Percentiles rank a stretch among this genome's conserved stretches.
These are phyloP conservation scores for Gossypium sturtianum DNA, from an alignment of 345 rosid species.

Conservation along the genomic window DNA sequence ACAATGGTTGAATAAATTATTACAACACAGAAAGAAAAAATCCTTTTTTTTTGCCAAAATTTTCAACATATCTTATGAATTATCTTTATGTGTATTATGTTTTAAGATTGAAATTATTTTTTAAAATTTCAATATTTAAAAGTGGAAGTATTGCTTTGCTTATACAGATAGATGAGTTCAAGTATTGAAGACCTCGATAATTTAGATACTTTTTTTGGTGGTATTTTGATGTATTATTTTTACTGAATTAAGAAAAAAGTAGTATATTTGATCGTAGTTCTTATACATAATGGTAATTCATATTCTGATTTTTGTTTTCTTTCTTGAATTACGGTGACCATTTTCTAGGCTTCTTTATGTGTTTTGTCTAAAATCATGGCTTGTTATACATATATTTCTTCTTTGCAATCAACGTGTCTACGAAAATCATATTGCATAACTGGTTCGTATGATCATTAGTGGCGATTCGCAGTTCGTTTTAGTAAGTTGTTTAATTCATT, in stretches of 20 bases:
- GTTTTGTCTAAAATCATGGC: neutral
- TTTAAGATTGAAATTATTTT: neutral
- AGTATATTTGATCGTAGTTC: too few relatives aligned
- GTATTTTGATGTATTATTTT: neutral
- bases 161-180: neutral
- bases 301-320: too few relatives aligned
- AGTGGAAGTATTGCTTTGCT: neutral
- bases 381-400: neutral
- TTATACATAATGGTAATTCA: too few relatives aligned
- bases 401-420: neutral
- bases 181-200: too few relatives aligned
- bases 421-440: neutral
- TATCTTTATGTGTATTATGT: neutral
- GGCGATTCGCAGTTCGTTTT: constrained; percentile 1
- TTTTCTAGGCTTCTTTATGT: neutral
- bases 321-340: neutral
- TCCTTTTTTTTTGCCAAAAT: too few relatives aligned
- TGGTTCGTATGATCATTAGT: neutral
- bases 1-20: neutral
- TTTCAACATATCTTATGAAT: neutral
- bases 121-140: too few relatives aligned
- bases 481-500: neutral
- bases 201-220: neutral
- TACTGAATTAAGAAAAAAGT: too few relatives aligned
- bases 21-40: too few relatives aligned